Evolutionary conservation across 192 early-diverging fungal species (phyloP), one percentile per base, ranked within the genome.

Genomic region (Backusella macrospora): DNA sequence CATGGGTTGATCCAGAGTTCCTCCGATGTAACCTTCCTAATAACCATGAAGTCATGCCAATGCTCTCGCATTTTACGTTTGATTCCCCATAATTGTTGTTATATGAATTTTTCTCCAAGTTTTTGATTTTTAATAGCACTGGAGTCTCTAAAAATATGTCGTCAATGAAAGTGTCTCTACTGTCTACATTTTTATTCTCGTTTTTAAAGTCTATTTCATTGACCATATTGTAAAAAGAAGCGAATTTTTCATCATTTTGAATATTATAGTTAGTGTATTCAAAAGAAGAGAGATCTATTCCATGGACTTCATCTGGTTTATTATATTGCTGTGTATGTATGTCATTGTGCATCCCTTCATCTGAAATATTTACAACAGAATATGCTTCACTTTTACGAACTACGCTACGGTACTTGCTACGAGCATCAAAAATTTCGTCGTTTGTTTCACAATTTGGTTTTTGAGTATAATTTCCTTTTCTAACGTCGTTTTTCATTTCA

Each of bases 11-110:
- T 12, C 6, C 5, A 39, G n/a, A 6, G 6, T 38, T 66, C 40
- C 38, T 16, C 18, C 12, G 7, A 21, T 18, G 39, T 14, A 43
- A 43, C 3, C 9, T 66, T 42, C 40, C 65, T 18, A 21, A 8
- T 9, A 66, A 5, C 65, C 65, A 66, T 21, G 65, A 66, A 18
- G 40, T 18, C 38, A 66, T 39, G 7, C 65, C 65, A 40, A 21
- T 5, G 18, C 18, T 43, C 21, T 66, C 65, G 16, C 16, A 18
- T 42, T 43, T 66, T 7, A 38, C 8, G 21, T 21, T 10, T 9
- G n/a, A 2, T 23, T 21, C 65, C 15, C 43, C 21, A 6, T 10
- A 12, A 12, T 65, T 9, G 21, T 0, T 46, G 13, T 0, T 46
- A 12, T 59, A 59, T 3, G 52, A 26, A 12, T 18, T n/a, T 21